These are phyloP conservation scores for Claviceps sp. DNA, from an alignment of 2,329 filamentous ascomycete genomes.

Conservation along the genomic window DNA sequence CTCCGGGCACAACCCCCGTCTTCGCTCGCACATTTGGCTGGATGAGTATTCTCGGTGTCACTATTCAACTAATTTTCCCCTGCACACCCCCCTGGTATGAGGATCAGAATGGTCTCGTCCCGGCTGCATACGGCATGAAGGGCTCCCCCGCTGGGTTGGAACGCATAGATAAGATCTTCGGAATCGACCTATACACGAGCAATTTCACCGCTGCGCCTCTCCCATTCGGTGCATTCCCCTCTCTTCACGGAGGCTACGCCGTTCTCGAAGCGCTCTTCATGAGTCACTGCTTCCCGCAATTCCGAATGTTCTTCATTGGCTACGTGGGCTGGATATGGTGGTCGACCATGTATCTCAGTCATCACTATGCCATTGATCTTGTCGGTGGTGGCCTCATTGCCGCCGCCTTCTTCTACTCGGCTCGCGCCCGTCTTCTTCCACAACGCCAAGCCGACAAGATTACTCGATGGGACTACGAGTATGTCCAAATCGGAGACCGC, in stretches of 20 bases:
- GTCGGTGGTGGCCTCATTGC: constrained; percentile 74
- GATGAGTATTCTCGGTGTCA: constrained; percentile 78
- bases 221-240: constrained; percentile 91
- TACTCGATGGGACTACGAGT: constrained; percentile 92
- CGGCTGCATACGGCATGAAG: constrained; percentile 82
- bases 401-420: constrained; percentile 67
- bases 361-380: constrained; percentile 92
- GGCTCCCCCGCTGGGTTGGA: constrained; percentile 83
- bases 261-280: constrained; percentile 86
- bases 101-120: constrained; percentile 78
- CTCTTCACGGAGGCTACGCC: constrained; percentile 78
- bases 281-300: constrained; percentile 77
- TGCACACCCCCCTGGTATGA: constrained; percentile 97
- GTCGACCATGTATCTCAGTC: constrained; percentile 95
- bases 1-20: constrained; percentile 71
- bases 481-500: constrained; percentile 67
- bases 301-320: constrained; percentile 64
- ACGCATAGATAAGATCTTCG: constrained; percentile 79
- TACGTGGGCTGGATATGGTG: constrained; percentile 96
- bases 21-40: constrained; percentile 85
- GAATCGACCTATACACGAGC: constrained; percentile 84
- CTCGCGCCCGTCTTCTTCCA: constrained; percentile 68
- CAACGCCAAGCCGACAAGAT: constrained; percentile 72
- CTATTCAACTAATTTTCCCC: constrained; percentile 79
- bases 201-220: constrained; percentile 82